A percentile compares a stretch with the other conserved stretches of the same genome.
Evolutionary conservation across 805 yeast species (phyloP).

Genomic region (Suhomyces emberorum): DNA sequence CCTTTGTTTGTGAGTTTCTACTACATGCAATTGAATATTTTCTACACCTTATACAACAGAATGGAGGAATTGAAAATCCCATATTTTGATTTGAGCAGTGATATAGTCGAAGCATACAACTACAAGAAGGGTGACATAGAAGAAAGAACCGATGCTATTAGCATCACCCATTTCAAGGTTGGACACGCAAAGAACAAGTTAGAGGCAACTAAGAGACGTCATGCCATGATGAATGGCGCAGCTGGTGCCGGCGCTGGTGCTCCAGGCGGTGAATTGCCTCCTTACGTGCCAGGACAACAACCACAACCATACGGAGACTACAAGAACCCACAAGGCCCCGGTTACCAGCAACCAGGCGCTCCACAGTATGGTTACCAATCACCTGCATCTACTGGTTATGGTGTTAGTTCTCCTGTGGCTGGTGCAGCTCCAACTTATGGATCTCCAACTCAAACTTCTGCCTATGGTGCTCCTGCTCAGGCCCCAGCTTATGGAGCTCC

Average conservation of each 20-base stretch:
- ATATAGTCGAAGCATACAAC: slow-evolving; percentile 74
- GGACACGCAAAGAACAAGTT: slow-evolving; percentile 85
- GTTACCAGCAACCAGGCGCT: slow-evolving; percentile 7
- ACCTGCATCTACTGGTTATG: neutral
- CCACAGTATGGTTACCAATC: slow-evolving; percentile 1
- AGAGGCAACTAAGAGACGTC: slow-evolving; percentile 78
- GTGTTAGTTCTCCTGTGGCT: neutral
- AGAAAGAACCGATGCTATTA: slow-evolving; percentile 83
- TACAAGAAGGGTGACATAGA: slow-evolving; percentile 88
- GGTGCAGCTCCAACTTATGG: slow-evolving; percentile 11
- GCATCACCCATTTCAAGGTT: slow-evolving; percentile 85
- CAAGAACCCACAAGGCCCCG: slow-evolving; percentile 14
- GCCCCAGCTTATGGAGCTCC: slow-evolving; percentile 14
- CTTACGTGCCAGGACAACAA: slow-evolving; percentile 12
- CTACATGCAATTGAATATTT: slow-evolving; percentile 96
- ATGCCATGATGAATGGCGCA: slow-evolving; percentile 41
- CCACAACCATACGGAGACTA: slow-evolving; percentile 23
- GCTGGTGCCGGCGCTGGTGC: slow-evolving; percentile 18
- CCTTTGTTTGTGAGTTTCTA: slow-evolving; percentile 93
- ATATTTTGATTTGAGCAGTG: slow-evolving; percentile 83
- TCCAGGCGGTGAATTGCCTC: slow-evolving; percentile 13
- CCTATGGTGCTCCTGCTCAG: slow-evolving; percentile 15
- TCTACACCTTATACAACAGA: slow-evolving; percentile 83
- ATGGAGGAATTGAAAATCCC: slow-evolving; percentile 98
- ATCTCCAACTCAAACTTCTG: slow-evolving; percentile 14